A percentile compares a stretch with the other conserved stretches of the same genome.
These are phyloP conservation scores for Cystobasidium slooffiae DNA, from an alignment of 1,284 basidiomycete species.

Conservation along the genomic window DNA sequence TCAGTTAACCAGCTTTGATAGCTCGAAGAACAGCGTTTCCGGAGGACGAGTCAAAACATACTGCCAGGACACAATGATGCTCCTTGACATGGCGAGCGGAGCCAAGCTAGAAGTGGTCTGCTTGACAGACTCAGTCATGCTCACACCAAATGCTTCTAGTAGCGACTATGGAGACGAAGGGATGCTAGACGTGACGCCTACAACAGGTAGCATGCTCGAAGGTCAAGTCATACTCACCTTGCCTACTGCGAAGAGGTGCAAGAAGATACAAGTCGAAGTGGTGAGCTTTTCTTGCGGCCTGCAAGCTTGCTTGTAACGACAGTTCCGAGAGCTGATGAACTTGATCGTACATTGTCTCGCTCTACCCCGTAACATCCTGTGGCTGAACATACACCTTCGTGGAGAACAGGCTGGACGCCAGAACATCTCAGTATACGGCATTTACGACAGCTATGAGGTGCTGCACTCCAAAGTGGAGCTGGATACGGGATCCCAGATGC, in stretches of 20 bases:
- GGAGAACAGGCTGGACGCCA: slow-evolving; percentile 27
- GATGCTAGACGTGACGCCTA: slow-evolving; percentile 7
- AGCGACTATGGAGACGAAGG: background rate
- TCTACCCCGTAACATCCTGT: too few relatives aligned
- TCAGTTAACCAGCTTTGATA: too few relatives aligned
- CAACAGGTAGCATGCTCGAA: slow-evolving; percentile 18
- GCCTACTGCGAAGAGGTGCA: slow-evolving; percentile 20
- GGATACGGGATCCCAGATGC: slow-evolving; percentile 30
- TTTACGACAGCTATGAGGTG: slow-evolving; percentile 30
- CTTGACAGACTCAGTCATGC: slow-evolving; percentile 19
- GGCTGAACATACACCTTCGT: background rate
- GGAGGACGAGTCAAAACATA: too few relatives aligned
- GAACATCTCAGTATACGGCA: slow-evolving; percentile 22
- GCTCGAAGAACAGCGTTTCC: too few relatives aligned
- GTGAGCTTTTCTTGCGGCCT: slow-evolving; percentile 4
- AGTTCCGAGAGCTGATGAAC: too few relatives aligned
- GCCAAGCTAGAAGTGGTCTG: slow-evolving; percentile 19
- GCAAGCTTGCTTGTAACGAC: background rate
- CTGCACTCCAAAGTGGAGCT: slow-evolving; percentile 26
- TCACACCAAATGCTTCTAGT: slow-evolving; percentile 13
- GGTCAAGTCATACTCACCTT: slow-evolving; percentile 34
- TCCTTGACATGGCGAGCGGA: slow-evolving; percentile 8
- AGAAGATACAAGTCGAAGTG: slow-evolving; percentile 40
- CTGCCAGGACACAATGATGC: slow-evolving; percentile 15
- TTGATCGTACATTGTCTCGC: too few relatives aligned